Evolutionary conservation across 2,329 filamentous ascomycete genomes (phyloP).

Genomic region (Fusarium sp.): DNA sequence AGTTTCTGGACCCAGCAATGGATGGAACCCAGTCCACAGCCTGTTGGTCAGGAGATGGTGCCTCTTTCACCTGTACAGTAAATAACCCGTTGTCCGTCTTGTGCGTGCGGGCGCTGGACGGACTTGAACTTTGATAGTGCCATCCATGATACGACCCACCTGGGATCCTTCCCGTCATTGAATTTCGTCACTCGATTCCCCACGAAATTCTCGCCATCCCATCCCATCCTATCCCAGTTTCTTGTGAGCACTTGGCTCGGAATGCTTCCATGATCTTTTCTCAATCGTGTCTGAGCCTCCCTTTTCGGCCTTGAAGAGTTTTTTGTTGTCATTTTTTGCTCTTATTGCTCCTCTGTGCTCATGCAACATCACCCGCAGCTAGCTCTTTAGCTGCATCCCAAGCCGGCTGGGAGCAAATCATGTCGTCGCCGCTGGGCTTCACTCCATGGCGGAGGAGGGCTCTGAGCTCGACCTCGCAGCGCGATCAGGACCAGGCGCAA

Average conservation of each 20-base stretch:
- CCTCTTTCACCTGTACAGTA: not conserved
- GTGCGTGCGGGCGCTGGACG: conserved; percentile 22
- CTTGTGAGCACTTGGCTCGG: conserved; percentile 30
- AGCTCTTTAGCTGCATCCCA: conserved; percentile 20
- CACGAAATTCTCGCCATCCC: conserved; percentile 32
- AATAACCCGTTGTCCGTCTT: not conserved
- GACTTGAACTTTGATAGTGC: conserved; percentile 35
- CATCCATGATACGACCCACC: conserved; percentile 41
- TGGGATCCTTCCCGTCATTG: conserved; percentile 35
- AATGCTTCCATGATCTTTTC: conserved; percentile 34
- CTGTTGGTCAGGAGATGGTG: not conserved
- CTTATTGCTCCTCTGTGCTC: not conserved
- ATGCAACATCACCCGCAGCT: conserved; percentile 37
- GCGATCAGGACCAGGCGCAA: conserved; percentile 38
- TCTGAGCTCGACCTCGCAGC: conserved; percentile 52
- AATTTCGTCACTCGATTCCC: conserved; percentile 46
- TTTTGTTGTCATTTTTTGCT: conserved; percentile 6
- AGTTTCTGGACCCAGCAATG: not conserved
- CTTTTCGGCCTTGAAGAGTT: conserved; percentile 11
- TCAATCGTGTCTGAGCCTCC: conserved; percentile 24
- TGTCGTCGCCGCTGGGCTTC: conserved; percentile 63
- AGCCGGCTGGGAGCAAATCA: conserved; percentile 41
- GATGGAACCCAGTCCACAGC: not conserved
- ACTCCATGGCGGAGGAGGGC: conserved; percentile 61
- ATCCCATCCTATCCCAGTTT: conserved; percentile 16